Percentiles rank a stretch among this genome's conserved stretches.
Evolutionary conservation across 2,329 filamentous ascomycete genomes (phyloP).

Genomic region (Apiospora hydei): DNA sequence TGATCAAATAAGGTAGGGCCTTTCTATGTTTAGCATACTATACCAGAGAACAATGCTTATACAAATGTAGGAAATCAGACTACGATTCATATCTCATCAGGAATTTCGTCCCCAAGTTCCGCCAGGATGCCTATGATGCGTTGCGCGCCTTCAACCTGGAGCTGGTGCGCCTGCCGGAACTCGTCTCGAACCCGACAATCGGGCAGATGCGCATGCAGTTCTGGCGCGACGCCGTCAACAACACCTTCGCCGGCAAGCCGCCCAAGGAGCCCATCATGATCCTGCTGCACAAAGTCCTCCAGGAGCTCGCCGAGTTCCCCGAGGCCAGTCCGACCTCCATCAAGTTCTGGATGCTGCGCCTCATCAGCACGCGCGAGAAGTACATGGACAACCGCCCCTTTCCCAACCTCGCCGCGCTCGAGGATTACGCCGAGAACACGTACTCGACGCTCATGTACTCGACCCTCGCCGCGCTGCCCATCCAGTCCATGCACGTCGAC

Average conservation of each 20-base stretch:
- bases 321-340: constrained; percentile 56
- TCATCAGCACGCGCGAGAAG: constrained; percentile 83
- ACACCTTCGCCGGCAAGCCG: constrained; percentile 77
- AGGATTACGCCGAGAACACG: constrained; percentile 92
- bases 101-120: constrained; percentile 79
- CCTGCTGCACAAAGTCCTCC: constrained; percentile 76
- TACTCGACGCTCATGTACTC: constrained; percentile 94
- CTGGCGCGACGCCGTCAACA: constrained; percentile 86
- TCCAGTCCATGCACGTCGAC: constrained; percentile 85
- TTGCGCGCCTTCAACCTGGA: constrained; percentile 94
- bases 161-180: constrained; percentile 86
- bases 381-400: constrained; percentile 87
- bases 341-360: constrained; percentile 77
- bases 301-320: constrained; percentile 59
- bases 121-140: constrained; percentile 85
- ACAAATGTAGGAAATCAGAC: constrained; percentile 75
- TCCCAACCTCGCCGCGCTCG: constrained; percentile 73
- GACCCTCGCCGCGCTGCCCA: constrained; percentile 78
- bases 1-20: constrained; percentile 56
- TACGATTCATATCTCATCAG: constrained; percentile 86
- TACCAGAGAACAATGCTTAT: constrained; percentile 28
- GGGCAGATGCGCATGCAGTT: constrained; percentile 92
- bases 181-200: constrained; percentile 86
- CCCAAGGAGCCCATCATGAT: constrained; percentile 92
- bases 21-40: not conserved